Base-by-base conservation (phyloP, 495 filamentous ascomycete genomes). In the Podospora appendiculata region DNA sequence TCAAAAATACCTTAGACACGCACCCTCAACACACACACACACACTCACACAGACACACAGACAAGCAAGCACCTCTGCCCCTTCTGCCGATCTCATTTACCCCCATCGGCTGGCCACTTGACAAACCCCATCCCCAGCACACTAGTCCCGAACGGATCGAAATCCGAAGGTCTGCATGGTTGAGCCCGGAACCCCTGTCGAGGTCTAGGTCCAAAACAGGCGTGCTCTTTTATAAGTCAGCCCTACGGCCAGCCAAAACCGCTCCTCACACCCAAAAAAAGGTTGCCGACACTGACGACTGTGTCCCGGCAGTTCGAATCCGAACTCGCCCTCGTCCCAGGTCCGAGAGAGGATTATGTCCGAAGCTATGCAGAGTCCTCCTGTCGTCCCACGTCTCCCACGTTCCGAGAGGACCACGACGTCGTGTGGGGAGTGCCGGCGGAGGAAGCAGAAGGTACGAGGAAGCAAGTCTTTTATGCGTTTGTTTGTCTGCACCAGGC, bases 381-480 rank as follows among this genome's bases (percentile, higher is more conserved):
- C 41, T 35, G 53, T 51, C 47, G 40, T 33, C 25, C 32, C 57
- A 46, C 61, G 67, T 33, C 52, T 55, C 12, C 49, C 55, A 45
- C 67, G 65, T 50, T 62, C 61, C 16, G 67, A 70, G 57, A 58
- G 67, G 47, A 65, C 52, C 19, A 69, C 67, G 16, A 70, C 67
- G n/a, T 69, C 65, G 19, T 71, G 69, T 52, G 55, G 57, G 1
- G 69, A 71, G 54, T 71, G 69, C 41, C 60, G 69, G 45, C 51
- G 69, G 46, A 57, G 69, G 54, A 71, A 71, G 48, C 69, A 71
- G 48, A 70, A 65, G 66, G 69, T 71, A 56, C 25, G 52, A 33
- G 32, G 16, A 9, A 45, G n/a, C 41, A 10, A 13, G 13, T 42
- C 16, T 14, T 41, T 17, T 2, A 14, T 42, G 8, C n/a, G 8